Percentiles rank a stretch among this genome's conserved stretches.
These are phyloP conservation scores for Sporothrix brunneoviolacea DNA, from an alignment of 2,329 filamentous ascomycete genomes.

Conservation along the genomic window DNA sequence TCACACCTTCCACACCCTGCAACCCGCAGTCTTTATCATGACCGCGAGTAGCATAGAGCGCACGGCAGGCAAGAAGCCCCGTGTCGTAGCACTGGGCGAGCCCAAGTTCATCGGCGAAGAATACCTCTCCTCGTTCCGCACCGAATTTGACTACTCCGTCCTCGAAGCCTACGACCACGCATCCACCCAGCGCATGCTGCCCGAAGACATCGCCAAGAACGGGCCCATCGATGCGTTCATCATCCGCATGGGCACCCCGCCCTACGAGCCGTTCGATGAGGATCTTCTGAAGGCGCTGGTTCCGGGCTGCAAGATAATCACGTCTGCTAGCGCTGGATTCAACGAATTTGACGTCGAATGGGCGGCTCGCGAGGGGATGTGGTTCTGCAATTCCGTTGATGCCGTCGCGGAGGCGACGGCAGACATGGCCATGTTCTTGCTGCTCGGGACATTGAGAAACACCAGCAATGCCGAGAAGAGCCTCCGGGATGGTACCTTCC, in stretches of 20 bases:
- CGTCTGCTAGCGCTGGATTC: slow-evolving; percentile 41
- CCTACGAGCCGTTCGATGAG: slow-evolving; percentile 44
- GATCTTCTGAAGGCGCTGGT: slow-evolving; percentile 34
- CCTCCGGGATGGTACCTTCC: slow-evolving; percentile 33
- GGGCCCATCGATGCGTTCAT: slow-evolving; percentile 42
- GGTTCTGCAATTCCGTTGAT: slow-evolving; percentile 48
- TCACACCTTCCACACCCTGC: not conserved
- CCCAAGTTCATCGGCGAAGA: slow-evolving; percentile 33
- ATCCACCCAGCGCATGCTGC: slow-evolving; percentile 31
- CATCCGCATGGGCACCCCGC: slow-evolving; percentile 42
- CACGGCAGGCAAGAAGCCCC: too few relatives aligned
- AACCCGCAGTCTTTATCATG: not conserved
- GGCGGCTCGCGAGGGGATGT: slow-evolving; percentile 36
- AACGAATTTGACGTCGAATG: slow-evolving; percentile 40
- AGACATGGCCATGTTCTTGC: slow-evolving; percentile 26
- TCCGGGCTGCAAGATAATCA: slow-evolving; percentile 38
- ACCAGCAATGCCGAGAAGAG: slow-evolving; percentile 33
- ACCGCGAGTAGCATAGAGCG: too few relatives aligned
- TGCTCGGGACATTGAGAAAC: slow-evolving; percentile 31
- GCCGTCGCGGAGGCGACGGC: slow-evolving; percentile 42
- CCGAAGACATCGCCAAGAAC: slow-evolving; percentile 27
- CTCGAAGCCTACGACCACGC: slow-evolving; percentile 31
- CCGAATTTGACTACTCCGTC: slow-evolving; percentile 33
- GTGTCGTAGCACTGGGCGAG: slow-evolving; percentile 35
- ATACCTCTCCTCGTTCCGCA: slow-evolving; percentile 33